Evolutionary conservation across 257 asterid species (phyloP), one percentile per base, ranked within the genome.

Genomic region (Phtheirospermum japonicum): DNA sequence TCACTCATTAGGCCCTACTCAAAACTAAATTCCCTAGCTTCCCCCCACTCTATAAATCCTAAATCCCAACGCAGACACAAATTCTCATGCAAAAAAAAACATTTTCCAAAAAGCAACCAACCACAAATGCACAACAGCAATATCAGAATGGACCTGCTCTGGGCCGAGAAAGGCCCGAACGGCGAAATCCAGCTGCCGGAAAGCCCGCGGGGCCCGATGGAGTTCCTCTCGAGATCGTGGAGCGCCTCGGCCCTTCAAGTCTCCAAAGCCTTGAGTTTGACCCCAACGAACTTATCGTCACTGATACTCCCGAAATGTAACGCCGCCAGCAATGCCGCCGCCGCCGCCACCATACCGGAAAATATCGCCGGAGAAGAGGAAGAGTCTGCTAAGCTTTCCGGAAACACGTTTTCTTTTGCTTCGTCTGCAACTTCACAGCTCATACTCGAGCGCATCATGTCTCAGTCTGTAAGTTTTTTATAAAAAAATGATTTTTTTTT

Each of bases 401-500:
- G 99, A 1, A 87, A 89, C 57, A 84, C 96, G 0, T 93, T 93
- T 74, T 85, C 96, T 1, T 93, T 93, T 11, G 97, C 97, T 68
- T 93, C 97, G 30, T 82, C 97, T 0, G 90, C 96, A 0, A 93
- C 99, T 65, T 93, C 96, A n/a, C 99, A 93, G 72, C 97, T 93
- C 2, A 88, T 89, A 28, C 94, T 93, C 17, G 97, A 93, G 71
- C 95, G 99, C 20, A 93, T 93, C 48, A 93, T 93, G 97, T 84
- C 97, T 56, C 99, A 89, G 58, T 87, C 99, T 0, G 99, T 93
- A 46, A 68, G 99, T 68, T 39, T 42, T 14, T 5, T 4, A 37
- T 9, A n/a, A 11, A 10, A 17, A 4, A 11, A 16, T 50, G 16
- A 42, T 42, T 42, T 6, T 50, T 20, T 10, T 8, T 53, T 5